Base-by-base conservation (phyloP, 2,329 filamentous ascomycete species). In the Colletotrichum magnum region DNA sequence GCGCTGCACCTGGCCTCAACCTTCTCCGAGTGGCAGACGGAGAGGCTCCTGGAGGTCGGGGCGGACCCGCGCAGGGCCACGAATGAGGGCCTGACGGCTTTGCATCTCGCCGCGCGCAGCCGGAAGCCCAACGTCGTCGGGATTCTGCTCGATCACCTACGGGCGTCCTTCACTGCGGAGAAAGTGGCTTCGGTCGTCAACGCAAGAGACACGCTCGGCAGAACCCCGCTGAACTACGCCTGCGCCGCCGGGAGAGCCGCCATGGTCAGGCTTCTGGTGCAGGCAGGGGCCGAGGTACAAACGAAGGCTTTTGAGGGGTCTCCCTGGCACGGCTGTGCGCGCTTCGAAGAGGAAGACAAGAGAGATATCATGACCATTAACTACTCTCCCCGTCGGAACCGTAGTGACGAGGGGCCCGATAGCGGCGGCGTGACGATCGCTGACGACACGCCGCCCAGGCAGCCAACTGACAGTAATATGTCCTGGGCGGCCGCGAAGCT, bases 101-200 rank as follows among this genome's bases (percentile, higher is more conserved):
- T 85, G 4, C 83, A 85, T 60, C 61, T 85, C n/a, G 80, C 82
- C 2, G 76, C 80, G 5, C 75, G 76, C 9, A 69, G 73, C 6
- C 72, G 80, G 26, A 70, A 80, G 48, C 71, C 71, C 47, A 83
- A 84, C 28, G 74, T 76, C 3, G 71, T 83, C 0, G 80, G 79
- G 0, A 28, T 80, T 7, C 50, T 80, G 2, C 28, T 79, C 3
- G 66, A 71, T 2, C 71, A 63, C 28, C 51, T 71, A 4, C 21
- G 15, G n/a, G 43, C 39, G 10, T 51, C 18, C 13, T 12, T 21
- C 12, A 45, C 41, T 16, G 41, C 26, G 13, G 32, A 7, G 16
- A 18, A 10, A 24, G 54, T 54, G 12, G 24, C 16, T 12, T 45
- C 7, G 12, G 24, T 51, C 6, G 13, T 64, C 2, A 51, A 64